These are phyloP conservation scores for Calonectria henricotiae DNA, from an alignment of 2,329 filamentous ascomycete species.

Conservation along the genomic window DNA sequence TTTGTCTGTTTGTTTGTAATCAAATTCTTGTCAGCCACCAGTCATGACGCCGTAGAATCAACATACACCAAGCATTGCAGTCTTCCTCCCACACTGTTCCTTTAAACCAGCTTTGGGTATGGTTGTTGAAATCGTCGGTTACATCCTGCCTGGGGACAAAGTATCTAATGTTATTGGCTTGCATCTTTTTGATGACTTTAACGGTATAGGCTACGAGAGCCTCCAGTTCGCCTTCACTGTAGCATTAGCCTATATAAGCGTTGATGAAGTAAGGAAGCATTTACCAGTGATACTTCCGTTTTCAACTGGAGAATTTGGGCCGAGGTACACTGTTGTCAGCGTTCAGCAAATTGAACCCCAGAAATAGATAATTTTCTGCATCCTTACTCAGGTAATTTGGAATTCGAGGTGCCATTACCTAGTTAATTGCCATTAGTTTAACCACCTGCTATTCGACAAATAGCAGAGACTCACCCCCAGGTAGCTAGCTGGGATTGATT, in stretches of 20 bases:
- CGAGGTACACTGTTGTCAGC: neutral
- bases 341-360: neutral
- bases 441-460: too few relatives aligned
- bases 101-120: conserved; percentile 9
- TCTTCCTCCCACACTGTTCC: conserved; percentile 6
- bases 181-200: conserved; percentile 9
- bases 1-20: neutral
- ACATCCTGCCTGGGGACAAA: conserved; percentile 2
- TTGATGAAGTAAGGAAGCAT: too few relatives aligned
- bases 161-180: conserved; percentile 19
- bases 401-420: conserved; percentile 9
- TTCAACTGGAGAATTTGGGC: conserved; percentile 7
- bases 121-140: neutral
- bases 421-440: neutral
- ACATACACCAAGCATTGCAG: conserved; percentile 15
- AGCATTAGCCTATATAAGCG: neutral
- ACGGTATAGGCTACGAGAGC: neutral
- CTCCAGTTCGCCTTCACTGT: neutral
- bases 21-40: neutral
- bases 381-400: conserved; percentile 5
- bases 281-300: conserved; percentile 10
- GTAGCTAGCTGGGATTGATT: neutral
- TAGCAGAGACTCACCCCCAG: neutral
- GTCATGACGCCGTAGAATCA: neutral
- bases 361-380: too few relatives aligned